Base-by-base conservation (phyloP, 306 rosid genomes). In the Inga laurina region DNA sequence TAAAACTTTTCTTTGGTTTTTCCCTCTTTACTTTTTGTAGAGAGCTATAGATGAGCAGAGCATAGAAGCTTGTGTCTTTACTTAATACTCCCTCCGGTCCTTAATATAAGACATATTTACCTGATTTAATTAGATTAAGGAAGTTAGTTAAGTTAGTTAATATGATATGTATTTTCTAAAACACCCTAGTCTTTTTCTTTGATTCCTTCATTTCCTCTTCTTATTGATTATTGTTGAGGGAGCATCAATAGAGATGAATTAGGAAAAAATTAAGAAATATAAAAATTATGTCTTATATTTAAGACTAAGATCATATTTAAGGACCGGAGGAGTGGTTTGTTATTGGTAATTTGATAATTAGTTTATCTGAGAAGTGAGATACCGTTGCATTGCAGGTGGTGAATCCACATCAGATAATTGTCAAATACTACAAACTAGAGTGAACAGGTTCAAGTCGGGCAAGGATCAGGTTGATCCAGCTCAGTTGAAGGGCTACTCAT, bases 361-460 rank as follows among this genome's bases (percentile, higher is more conserved):
- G 37, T 80, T 37, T 52, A 21, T 71, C 54, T 80, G 84, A 65
- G 57, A 41, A 57, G 39, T 72, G 84, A 59, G 61, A 11, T 86
- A 81, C 82, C 76, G 44, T 56, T 85, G 84, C 77, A 43, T 56
- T 85, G 84, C 77, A 96, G 97, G 99, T 22, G 99, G 99, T 74
- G 98, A 96, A 81, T 96, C 98, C 21, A 88, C 82, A 0, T 93
- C 80, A 1, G 97, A 91, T 7, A 94, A 96, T 87, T 94, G 98
- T 77, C 98, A 96, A 85, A 96, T 96, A 90, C 98, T 94, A 81
- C 98, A 91, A 82, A 94, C 97, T 34, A 91, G 99, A 86, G 99
- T 94, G 49, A 96, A 94, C 82, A 90, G 98, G 84, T 89, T 83
- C 43, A 96, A 96, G 77, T 92, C 99, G 35, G 88, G 88, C 85